Base-by-base conservation (phyloP, 176 grass and related monocot genomes). In the Pontederia crassipes region DNA sequence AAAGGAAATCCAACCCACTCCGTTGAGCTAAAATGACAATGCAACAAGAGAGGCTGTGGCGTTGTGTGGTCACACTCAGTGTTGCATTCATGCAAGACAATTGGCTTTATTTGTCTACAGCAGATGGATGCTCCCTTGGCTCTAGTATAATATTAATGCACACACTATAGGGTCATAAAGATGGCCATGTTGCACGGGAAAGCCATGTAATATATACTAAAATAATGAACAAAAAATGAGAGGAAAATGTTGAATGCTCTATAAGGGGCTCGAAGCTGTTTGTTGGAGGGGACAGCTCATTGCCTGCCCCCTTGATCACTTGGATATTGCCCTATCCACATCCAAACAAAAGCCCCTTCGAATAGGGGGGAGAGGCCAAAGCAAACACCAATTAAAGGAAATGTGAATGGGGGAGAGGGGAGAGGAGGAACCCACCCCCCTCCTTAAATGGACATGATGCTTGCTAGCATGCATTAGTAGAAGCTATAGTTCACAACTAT, bases 61-160 rank as follows among this genome's bases (percentile, higher is more conserved):
- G 52, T 24, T 13, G 65, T 54, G 65, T 74, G 59, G 82, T 81
- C 77, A 75, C 80, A 74, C 64, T 81, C 74, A 74, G 18, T 74
- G 90, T 86, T 89, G 62, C 79, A 83, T 76, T 74, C 77, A 86
- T 83, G 80, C 86, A 84, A 84, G 90, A 86, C 90, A 89, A 89
- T 24, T 77, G 59, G 80, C 86, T 81, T 72, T 65, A 74, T 79
- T 84, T 95, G 79, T 89, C 83, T 81, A 86, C 77, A 76, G 71
- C 74, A 66, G 66, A 68, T 24, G 20, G 20, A 58, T 48, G 72
- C 67, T 80, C 56, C 61, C 69, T 61, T 51, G 52, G 66, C 54
- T 54, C 64, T 74, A 72, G 40, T 69, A 71, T 71, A 74, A 87
- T 73, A 77, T 59, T 74, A 62, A 79, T 40, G 32, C 14, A 17